These are phyloP conservation scores for Cephaloascus fragrans DNA, from an alignment of 805 yeast genomes.

Conservation along the genomic window DNA sequence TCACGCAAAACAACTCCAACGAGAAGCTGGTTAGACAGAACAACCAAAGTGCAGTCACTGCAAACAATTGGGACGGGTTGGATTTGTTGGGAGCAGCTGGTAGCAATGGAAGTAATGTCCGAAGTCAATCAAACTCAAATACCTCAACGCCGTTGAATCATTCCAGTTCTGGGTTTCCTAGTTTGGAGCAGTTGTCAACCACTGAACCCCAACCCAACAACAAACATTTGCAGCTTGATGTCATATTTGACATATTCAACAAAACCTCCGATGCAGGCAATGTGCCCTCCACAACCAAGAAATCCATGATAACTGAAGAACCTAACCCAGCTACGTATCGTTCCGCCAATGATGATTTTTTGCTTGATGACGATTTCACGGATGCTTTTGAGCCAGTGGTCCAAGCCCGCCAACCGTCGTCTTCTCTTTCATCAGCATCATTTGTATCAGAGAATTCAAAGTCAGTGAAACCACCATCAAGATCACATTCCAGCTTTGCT, in stretches of 20 bases:
- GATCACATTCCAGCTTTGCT: not conserved
- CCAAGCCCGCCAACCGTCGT: not conserved
- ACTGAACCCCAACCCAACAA: not conserved
- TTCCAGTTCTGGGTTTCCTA: too few relatives aligned
- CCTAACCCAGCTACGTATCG: too few relatives aligned
- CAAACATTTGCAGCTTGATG: not conserved
- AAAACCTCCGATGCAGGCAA: slow-evolving; percentile 1
- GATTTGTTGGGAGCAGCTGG: slow-evolving; percentile 20
- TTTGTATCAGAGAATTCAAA: not conserved
- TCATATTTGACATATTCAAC: slow-evolving; percentile 4
- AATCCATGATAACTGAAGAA: slow-evolving; percentile 4
- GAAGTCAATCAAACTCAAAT: not conserved
- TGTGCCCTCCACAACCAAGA: slow-evolving; percentile 2
- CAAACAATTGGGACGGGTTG: slow-evolving; percentile 28
- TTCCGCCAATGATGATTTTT: not conserved
- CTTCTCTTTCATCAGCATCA: not conserved
- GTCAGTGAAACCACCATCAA: not conserved
- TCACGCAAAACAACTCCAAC: slow-evolving; percentile 5
- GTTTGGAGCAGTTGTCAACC: too few relatives aligned
- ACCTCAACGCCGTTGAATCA: not conserved
- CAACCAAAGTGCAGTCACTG: too few relatives aligned
- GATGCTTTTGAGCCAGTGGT: slow-evolving; percentile 19
- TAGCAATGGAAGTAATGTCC: slow-evolving; percentile 1
- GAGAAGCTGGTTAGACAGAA: slow-evolving; percentile 2
- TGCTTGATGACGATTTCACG: slow-evolving; percentile 32